These are phyloP conservation scores for Colletotrichum sp. DNA, from an alignment of 2,329 filamentous ascomycete genomes.

Conservation along the genomic window DNA sequence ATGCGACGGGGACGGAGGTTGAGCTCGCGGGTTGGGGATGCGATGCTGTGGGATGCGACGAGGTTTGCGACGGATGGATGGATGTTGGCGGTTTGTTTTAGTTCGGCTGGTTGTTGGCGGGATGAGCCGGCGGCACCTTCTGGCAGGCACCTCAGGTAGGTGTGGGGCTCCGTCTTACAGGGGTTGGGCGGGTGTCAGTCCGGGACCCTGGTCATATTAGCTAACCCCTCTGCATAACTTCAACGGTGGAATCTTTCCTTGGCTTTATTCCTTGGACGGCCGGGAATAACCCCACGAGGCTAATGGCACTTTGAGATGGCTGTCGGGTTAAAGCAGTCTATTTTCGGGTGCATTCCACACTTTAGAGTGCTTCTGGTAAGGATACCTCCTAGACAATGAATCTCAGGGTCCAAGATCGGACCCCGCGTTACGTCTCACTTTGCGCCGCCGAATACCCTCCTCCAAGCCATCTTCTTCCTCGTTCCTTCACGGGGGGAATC, in stretches of 20 bases:
- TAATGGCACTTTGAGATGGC: background rate
- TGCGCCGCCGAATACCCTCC: slow-evolving; percentile 14
- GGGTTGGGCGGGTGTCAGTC: background rate
- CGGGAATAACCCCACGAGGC: background rate
- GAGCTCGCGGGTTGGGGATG: background rate
- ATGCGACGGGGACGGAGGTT: background rate
- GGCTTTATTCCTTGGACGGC: background rate
- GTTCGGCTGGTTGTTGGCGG: background rate
- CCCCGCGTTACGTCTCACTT: background rate
- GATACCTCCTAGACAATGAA: background rate
- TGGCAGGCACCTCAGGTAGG: background rate
- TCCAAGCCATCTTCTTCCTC: background rate
- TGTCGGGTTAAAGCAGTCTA: background rate
- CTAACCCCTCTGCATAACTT: slow-evolving; percentile 2
- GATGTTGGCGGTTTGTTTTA: background rate
- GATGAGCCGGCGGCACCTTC: slow-evolving; percentile 9
- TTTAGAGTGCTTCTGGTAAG: background rate
- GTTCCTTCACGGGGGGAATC: background rate
- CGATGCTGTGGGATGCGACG: background rate
- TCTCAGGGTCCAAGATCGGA: background rate
- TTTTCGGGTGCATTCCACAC: background rate
- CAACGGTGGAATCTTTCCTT: background rate
- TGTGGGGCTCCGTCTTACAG: background rate
- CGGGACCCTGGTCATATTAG: background rate
- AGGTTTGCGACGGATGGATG: background rate